phyloP scores from a whole-genome alignment of 345 rosid genomes.

The Viola odorata region DNA sequence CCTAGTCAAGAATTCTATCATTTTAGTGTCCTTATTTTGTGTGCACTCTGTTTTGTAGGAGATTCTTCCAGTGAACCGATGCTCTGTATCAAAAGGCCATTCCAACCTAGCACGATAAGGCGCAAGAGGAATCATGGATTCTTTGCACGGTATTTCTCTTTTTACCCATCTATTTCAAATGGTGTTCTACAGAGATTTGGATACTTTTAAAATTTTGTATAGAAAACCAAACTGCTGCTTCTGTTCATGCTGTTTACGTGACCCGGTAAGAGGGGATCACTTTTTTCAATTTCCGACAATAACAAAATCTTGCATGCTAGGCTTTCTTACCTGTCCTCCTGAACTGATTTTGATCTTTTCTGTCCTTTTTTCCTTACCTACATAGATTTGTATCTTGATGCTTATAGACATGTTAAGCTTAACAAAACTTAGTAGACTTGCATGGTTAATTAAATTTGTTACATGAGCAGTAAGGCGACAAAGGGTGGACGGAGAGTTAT shows the following conservation, averaged over 20 bases:
- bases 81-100: constrained; percentile 78
- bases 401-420: neutral
- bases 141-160: constrained; percentile 69
- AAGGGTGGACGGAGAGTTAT: constrained; percentile 96
- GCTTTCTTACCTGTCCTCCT: neutral
- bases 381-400: too few relatives aligned
- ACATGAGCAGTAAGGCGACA: constrained; percentile 78
- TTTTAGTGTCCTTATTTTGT: neutral
- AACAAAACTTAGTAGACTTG: neutral
- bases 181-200: neutral
- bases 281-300: too few relatives aligned
- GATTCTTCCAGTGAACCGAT: constrained; percentile 68
- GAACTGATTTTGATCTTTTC: neutral
- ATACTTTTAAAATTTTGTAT: too few relatives aligned
- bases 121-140: constrained; percentile 89
- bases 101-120: constrained; percentile 78
- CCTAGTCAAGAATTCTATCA: neutral
- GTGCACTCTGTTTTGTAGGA: constrained; percentile 33
- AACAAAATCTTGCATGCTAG: neutral
- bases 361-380: neutral
- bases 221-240: too few relatives aligned
- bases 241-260: too few relatives aligned
- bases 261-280: neutral
- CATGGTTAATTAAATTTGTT: constrained; percentile 16
- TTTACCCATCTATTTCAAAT: neutral